Percentiles rank a stretch among this genome's conserved stretches.
phyloP scores from a whole-genome alignment of 352 stramenopile species.

The Globisporangium paddicum region DNA sequence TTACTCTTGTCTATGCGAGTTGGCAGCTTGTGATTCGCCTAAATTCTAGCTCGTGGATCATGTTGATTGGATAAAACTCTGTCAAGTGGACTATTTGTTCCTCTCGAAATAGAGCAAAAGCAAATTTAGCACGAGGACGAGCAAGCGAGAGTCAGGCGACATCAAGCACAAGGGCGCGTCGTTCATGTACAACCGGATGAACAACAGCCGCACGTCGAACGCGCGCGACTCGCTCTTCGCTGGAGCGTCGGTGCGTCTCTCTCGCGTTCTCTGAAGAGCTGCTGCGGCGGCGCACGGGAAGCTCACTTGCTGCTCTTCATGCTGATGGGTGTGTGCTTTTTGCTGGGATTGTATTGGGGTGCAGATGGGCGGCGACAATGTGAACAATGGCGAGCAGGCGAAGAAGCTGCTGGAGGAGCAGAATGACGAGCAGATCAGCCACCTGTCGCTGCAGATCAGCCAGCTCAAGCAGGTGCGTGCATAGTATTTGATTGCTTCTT shows the following conservation, averaged over 20 bases:
- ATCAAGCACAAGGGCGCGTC: constrained; percentile 1
- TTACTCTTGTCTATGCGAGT: neutral
- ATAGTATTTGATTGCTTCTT: too few species aligned
- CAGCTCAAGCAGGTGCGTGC: constrained; percentile 84
- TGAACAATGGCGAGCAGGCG: constrained; percentile 70
- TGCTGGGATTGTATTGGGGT: neutral
- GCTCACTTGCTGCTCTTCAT: too few species aligned
- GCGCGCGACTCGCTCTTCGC: constrained; percentile 66
- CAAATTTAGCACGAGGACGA: constrained; percentile 2
- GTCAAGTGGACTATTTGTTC: neutral
- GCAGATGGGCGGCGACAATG: constrained; percentile 28
- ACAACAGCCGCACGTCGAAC: constrained; percentile 35
- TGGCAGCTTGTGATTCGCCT: neutral
- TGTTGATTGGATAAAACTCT: neutral
- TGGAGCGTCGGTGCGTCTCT: constrained; percentile 34
- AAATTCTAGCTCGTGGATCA: neutral
- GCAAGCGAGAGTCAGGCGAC: neutral
- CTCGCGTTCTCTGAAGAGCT: neutral
- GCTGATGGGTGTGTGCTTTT: neutral
- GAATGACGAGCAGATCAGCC: constrained; percentile 86
- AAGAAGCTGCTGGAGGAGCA: constrained; percentile 79
- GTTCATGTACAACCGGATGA: constrained; percentile 85
- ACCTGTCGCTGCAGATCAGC: constrained; percentile 84
- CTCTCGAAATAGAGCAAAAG: neutral
- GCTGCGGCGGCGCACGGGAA: neutral